A percentile compares a stretch with the other conserved stretches of the same genome.
phyloP scores from a whole-genome alignment of 768 basidiomycete species.

The Gymnopilus junonius region DNA sequence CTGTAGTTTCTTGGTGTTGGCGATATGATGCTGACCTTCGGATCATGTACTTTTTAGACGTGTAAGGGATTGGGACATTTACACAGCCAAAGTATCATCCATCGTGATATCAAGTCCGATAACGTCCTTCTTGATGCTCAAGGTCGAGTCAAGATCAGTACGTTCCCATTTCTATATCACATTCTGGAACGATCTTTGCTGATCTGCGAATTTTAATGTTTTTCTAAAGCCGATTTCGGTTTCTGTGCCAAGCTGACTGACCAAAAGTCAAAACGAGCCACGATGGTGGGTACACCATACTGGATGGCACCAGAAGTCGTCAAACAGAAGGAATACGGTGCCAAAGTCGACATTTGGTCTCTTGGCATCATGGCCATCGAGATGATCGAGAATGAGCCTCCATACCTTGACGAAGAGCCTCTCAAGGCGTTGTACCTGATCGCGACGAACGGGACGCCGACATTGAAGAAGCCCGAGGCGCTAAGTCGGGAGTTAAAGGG shows the following conservation, averaged over 20 bases:
- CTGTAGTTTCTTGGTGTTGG: neutral
- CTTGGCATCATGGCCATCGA: conserved; percentile 98
- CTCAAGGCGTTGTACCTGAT: conserved; percentile 94
- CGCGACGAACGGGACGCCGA: conserved; percentile 98
- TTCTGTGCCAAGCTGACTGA: conserved; percentile 97
- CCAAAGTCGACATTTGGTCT: conserved; percentile 97
- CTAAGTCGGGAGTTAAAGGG: conserved; percentile 92
- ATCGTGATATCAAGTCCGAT: conserved; percentile 96
- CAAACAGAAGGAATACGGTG: conserved; percentile 96
- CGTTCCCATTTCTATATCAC: conserved; percentile 34
- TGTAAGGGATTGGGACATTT: conserved; percentile 94
- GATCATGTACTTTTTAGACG: conserved; percentile 57
- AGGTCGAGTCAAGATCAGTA: conserved; percentile 97
- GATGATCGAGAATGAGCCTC: conserved; percentile 98
- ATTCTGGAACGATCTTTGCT: neutral
- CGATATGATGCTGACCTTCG: neutral
- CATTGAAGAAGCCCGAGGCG: conserved; percentile 93
- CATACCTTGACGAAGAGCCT: conserved; percentile 94
- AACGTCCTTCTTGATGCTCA: conserved; percentile 93
- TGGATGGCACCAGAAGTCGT: conserved; percentile 99
- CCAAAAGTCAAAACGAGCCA: conserved; percentile 95
- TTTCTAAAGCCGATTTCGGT: conserved; percentile 83
- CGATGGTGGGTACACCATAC: conserved; percentile 98
- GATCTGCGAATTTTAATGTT: neutral
- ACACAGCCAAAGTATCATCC: conserved; percentile 93